These are phyloP conservation scores for Fusarium scirpi DNA, from an alignment of 2,329 filamentous ascomycete species.

Conservation along the genomic window DNA sequence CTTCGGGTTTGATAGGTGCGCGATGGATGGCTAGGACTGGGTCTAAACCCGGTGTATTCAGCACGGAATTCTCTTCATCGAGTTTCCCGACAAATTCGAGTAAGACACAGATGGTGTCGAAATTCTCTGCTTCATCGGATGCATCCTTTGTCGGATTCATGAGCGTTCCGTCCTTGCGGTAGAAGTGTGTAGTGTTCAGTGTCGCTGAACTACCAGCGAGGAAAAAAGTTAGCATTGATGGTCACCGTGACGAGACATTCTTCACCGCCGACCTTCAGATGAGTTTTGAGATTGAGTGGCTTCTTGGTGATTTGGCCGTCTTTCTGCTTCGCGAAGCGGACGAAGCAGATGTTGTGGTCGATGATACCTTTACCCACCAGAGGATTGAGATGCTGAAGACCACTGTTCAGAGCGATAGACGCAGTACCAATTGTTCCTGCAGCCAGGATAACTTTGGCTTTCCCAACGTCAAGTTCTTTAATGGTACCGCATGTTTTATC, in stretches of 20 bases:
- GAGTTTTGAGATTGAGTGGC: slow-evolving; percentile 30
- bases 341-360: slow-evolving; percentile 37
- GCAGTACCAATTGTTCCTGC: slow-evolving; percentile 34
- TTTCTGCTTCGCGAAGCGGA: slow-evolving; percentile 30
- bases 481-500: slow-evolving; percentile 12
- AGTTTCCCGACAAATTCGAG: slow-evolving; percentile 30
- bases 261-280: slow-evolving; percentile 13
- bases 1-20: slow-evolving; percentile 6
- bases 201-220: slow-evolving; percentile 30
- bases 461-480: slow-evolving; percentile 19
- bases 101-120: slow-evolving; percentile 30
- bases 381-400: slow-evolving; percentile 13
- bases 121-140: slow-evolving; percentile 16
- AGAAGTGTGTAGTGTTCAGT: slow-evolving; percentile 30
- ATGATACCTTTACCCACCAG: slow-evolving; percentile 26
- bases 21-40: slow-evolving; percentile 24
- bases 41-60: slow-evolving; percentile 22
- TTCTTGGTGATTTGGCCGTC: slow-evolving; percentile 10
- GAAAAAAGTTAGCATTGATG: slow-evolving; percentile 38
- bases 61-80: slow-evolving; percentile 16
- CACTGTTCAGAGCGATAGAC: slow-evolving; percentile 33
- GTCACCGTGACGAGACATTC: slow-evolving; percentile 31
- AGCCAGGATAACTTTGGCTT: slow-evolving; percentile 23
- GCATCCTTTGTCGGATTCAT: slow-evolving; percentile 9
- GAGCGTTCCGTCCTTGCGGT: slow-evolving; percentile 11